These are phyloP conservation scores for Suhomyces atakaporum DNA, from an alignment of 1,139 yeast species.

Conservation along the genomic window DNA sequence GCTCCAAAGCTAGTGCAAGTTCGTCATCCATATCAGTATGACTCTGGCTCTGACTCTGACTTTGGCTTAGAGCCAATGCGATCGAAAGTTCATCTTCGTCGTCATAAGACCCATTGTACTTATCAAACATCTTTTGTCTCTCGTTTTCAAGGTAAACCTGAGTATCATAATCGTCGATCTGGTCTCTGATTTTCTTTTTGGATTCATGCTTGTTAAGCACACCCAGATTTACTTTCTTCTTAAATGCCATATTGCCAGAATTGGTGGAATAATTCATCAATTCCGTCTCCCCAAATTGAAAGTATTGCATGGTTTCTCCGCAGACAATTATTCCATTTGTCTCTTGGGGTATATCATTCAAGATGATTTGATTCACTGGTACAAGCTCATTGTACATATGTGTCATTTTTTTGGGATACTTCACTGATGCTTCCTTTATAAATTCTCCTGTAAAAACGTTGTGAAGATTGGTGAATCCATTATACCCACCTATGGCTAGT, in stretches of 20 bases:
- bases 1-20: conserved; percentile 24
- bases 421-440: conserved; percentile 48
- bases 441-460: conserved; percentile 64
- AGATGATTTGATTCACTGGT: conserved; percentile 45
- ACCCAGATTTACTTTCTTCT: conserved; percentile 24
- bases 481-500: conserved; percentile 60
- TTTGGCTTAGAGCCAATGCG: conserved; percentile 56
- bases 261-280: conserved; percentile 12
- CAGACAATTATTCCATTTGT: conserved; percentile 57
- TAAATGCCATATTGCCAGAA: conserved; percentile 8
- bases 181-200: conserved; percentile 33
- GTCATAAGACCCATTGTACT: conserved; percentile 44
- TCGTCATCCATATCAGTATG: conserved; percentile 25
- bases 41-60: conserved; percentile 19
- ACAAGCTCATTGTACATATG: conserved; percentile 24
- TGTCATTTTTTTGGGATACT: conserved; percentile 44
- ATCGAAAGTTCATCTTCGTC: conserved; percentile 50
- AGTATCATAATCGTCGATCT: conserved; percentile 40
- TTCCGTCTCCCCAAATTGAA: conserved; percentile 53
- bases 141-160: conserved; percentile 18
- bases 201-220: conserved; percentile 20
- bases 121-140: conserved; percentile 34
- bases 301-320: conserved; percentile 61
- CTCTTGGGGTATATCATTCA: conserved; percentile 44
- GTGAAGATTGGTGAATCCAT: conserved; percentile 63